Conservation (phyloP, 2,329 filamentous ascomycete genomes). For the Fusarium transvaalense region DNA sequence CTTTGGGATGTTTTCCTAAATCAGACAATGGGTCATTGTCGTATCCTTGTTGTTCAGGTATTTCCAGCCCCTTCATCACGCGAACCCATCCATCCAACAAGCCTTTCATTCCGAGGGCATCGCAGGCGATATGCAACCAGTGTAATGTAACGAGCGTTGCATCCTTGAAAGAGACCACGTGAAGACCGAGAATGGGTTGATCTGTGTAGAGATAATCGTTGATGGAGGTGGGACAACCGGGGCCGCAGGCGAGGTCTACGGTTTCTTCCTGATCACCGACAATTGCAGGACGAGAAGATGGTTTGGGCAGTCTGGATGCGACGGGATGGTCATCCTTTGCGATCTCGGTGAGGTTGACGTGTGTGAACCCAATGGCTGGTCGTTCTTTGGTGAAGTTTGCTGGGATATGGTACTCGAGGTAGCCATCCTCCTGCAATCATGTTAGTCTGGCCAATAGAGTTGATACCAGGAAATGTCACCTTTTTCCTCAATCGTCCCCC, state of each 20-base stretch:
- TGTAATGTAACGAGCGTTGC: conserved; percentile 7
- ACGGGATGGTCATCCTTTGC: conserved; percentile 17
- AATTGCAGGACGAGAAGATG: conserved; percentile 5
- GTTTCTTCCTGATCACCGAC: conserved; percentile 27
- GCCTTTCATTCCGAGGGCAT: background rate
- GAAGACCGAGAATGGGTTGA: conserved; percentile 9
- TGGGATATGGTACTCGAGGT: conserved; percentile 35
- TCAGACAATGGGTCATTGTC: conserved; percentile 21
- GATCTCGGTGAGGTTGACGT: conserved; percentile 5
- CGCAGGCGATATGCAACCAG: conserved; percentile 24
- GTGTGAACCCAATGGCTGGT: conserved; percentile 18
- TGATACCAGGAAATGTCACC: background rate
- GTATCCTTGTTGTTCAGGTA: background rate
- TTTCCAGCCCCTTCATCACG: background rate
- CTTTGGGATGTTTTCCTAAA: background rate
- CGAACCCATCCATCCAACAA: conserved; percentile 2
- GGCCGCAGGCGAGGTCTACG: conserved; percentile 22
- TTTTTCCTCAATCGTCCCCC: conserved; percentile 34
- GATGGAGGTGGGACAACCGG: conserved; percentile 10
- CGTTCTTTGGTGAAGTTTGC: conserved; percentile 10
- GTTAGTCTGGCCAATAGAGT: rapidly evolving
- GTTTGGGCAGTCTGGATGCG: conserved; percentile 11
- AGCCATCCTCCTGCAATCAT: background rate
- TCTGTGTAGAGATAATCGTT: conserved; percentile 23
- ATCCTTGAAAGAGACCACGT: conserved; percentile 27